Evolutionary conservation across 345 rosid genomes (phyloP).

Genomic region (Kernera saxatilis): DNA sequence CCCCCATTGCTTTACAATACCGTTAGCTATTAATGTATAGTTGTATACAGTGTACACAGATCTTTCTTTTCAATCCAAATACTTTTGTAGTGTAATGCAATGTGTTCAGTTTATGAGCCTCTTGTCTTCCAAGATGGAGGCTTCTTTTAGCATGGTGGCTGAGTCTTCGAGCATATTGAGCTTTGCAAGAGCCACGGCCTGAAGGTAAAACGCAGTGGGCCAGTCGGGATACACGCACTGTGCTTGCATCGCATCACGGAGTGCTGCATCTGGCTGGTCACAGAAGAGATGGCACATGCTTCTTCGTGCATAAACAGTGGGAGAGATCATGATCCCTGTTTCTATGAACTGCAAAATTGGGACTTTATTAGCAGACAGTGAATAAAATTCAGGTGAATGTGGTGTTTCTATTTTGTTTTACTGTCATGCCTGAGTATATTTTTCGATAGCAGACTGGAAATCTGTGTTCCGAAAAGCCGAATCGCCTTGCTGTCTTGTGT

Average conservation of each 20-base stretch:
- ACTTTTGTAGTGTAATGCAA: background rate
- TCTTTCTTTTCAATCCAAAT: background rate
- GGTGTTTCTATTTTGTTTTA: background rate
- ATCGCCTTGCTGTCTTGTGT: slow-evolving; percentile 84
- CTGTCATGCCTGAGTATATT: slow-evolving; percentile 65
- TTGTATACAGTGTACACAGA: background rate
- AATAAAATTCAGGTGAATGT: background rate
- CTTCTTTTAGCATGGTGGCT: slow-evolving; percentile 72
- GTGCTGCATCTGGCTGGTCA: slow-evolving; percentile 81
- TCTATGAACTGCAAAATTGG: slow-evolving; percentile 56
- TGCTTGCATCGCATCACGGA: slow-evolving; percentile 94
- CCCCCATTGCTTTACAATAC: background rate
- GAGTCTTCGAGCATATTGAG: slow-evolving; percentile 87
- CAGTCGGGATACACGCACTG: slow-evolving; percentile 81
- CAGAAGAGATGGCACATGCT: slow-evolving; percentile 71
- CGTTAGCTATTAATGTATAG: background rate
- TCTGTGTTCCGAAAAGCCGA: slow-evolving; percentile 66
- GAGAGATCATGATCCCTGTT: slow-evolving; percentile 80
- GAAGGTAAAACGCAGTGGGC: slow-evolving; percentile 90
- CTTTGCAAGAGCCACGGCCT: slow-evolving; percentile 80
- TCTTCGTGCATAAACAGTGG: slow-evolving; percentile 75
- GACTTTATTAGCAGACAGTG: background rate
- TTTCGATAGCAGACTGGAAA: slow-evolving; percentile 64
- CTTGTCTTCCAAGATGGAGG: slow-evolving; percentile 65
- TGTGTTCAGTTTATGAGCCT: slow-evolving; percentile 30